phyloP scores from a whole-genome alignment of 805 yeast species.

The Jamesozyma rosinii region DNA sequence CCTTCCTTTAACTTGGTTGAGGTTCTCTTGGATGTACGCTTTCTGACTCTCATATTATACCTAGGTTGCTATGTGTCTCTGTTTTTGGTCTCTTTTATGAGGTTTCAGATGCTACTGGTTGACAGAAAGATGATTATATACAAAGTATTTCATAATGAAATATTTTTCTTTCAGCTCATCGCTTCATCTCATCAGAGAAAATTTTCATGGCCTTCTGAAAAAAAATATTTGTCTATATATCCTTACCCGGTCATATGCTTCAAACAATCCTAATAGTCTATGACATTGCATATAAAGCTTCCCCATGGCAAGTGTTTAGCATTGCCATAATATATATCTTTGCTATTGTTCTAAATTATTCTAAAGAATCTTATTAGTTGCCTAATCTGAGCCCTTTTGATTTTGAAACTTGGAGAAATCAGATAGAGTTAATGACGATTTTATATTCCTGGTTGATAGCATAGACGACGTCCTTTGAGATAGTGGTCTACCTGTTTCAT shows the following conservation, averaged over 20 bases:
- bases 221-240: too few relatives aligned
- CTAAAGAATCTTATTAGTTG: too few relatives aligned
- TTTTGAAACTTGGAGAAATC: slow-evolving; percentile 26
- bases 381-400: background rate
- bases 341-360: too few relatives aligned
- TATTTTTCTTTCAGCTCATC: slow-evolving; percentile 15
- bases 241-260: too few relatives aligned
- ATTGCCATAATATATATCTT: too few relatives aligned
- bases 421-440: slow-evolving; percentile 13
- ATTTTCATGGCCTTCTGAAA: slow-evolving; percentile 2
- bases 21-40: slow-evolving; percentile 74
- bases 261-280: too few relatives aligned
- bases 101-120: background rate
- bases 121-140: background rate
- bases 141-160: background rate
- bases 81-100: background rate
- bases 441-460: slow-evolving; percentile 5
- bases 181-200: slow-evolving; percentile 6
- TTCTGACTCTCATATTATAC: slow-evolving; percentile 38
- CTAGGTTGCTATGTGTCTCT: background rate
- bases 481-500: slow-evolving; percentile 1
- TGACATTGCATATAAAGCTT: too few relatives aligned
- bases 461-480: slow-evolving; percentile 1
- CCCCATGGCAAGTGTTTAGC: too few relatives aligned
- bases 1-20: slow-evolving; percentile 94